Conservation (phyloP, 169 alveolate genomes). For the Toxoplasma gondii region DNA sequence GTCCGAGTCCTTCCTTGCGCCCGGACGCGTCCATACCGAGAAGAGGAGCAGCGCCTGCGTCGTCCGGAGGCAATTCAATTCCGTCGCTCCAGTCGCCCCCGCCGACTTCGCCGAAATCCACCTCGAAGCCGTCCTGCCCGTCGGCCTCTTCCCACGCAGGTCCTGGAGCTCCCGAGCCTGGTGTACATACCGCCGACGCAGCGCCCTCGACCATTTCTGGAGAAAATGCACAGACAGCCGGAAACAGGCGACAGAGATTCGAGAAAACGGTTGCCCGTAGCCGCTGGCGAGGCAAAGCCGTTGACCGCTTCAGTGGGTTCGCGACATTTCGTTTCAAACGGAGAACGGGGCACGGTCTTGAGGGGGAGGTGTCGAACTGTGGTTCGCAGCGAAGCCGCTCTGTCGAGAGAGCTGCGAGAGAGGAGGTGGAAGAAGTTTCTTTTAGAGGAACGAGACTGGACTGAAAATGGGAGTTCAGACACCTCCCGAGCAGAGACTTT, state of each 20-base stretch:
- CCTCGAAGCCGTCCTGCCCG: constrained; percentile 50
- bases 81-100: constrained; percentile 69
- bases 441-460: too few species aligned
- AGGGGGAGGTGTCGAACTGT: too few species aligned
- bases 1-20: not conserved
- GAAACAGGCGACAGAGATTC: not conserved
- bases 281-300: not conserved
- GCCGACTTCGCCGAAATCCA: constrained; percentile 53
- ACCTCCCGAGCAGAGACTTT: too few species aligned
- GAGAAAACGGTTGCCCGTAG: not conserved
- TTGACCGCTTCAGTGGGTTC: too few species aligned
- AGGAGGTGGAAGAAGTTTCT: too few species aligned
- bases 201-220: constrained; percentile 34
- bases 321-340: too few species aligned
- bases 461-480: too few species aligned
- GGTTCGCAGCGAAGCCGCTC: too few species aligned
- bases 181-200: not conserved
- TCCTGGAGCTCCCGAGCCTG: constrained; percentile 7
- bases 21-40: not conserved
- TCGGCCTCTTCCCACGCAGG: constrained; percentile 58
- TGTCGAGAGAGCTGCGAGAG: too few species aligned
- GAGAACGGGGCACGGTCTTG: too few species aligned
- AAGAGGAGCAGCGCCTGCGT: not conserved
- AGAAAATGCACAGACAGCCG: not conserved
- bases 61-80: constrained; percentile 59